These are phyloP conservation scores for Rhynchosporium agropyri DNA, from an alignment of 2,329 filamentous ascomycete genomes.

Conservation along the genomic window DNA sequence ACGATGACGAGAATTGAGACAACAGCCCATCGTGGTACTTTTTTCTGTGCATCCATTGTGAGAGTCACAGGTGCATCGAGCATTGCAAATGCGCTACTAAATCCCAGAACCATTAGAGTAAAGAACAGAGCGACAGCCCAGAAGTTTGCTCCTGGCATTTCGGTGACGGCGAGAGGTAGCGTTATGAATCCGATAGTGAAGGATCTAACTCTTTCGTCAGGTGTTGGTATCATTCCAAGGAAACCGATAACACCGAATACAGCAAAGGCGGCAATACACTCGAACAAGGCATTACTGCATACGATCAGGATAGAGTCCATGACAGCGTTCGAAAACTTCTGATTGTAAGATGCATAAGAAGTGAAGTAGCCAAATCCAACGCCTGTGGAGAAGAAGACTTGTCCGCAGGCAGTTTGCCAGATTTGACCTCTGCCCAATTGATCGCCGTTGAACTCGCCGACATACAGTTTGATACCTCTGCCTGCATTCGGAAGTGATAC, in stretches of 20 bases:
- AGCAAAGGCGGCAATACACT: slow-evolving; percentile 6
- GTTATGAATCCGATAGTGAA: slow-evolving; percentile 15
- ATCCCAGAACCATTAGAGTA: slow-evolving; percentile 10
- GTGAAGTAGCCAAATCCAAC: slow-evolving; percentile 14
- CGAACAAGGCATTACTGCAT: slow-evolving; percentile 12
- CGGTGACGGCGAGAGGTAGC: slow-evolving; percentile 6
- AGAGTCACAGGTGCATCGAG: slow-evolving; percentile 12
- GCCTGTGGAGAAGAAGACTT: slow-evolving; percentile 14
- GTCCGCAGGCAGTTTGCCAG: slow-evolving; percentile 13
- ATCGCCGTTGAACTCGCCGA: slow-evolving; percentile 10
- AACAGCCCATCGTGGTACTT: slow-evolving; percentile 2
- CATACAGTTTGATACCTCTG: slow-evolving; percentile 7
- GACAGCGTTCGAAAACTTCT: slow-evolving; percentile 14
- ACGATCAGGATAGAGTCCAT: slow-evolving; percentile 10
- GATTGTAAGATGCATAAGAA: slow-evolving; percentile 15
- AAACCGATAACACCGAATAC: slow-evolving; percentile 17
- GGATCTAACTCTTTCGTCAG: slow-evolving; percentile 10
- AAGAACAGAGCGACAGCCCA: slow-evolving; percentile 11
- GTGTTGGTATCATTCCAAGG: slow-evolving; percentile 13
- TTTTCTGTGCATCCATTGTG: slow-evolving; percentile 14
- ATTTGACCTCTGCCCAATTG: slow-evolving; percentile 10
- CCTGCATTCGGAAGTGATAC: slow-evolving; percentile 14
- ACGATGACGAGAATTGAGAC: slow-evolving; percentile 10
- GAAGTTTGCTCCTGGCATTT: slow-evolving; percentile 18
- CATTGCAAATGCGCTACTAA: slow-evolving; percentile 12